Conservation (phyloP, 2,329 filamentous ascomycete species). For the Rhinocladiella similis region DNA sequence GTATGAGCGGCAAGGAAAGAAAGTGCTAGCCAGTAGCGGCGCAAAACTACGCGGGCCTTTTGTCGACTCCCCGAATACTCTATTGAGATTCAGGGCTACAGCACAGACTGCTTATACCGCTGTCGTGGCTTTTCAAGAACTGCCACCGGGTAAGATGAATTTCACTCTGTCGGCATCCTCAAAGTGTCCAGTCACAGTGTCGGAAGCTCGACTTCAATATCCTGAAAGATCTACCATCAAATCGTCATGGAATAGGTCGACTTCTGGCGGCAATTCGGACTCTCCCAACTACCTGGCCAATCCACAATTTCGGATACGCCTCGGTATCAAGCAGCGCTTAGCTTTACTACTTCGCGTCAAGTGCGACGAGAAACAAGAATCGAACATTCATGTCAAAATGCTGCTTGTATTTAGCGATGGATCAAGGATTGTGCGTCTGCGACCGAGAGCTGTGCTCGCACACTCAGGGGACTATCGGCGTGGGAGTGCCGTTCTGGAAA, state of each 20-base stretch:
- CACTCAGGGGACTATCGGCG: slow-evolving; percentile 88
- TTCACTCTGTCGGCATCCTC: slow-evolving; percentile 88
- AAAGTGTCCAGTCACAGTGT: slow-evolving; percentile 59
- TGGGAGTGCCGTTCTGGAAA: slow-evolving; percentile 71
- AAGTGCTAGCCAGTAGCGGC: slow-evolving; percentile 72
- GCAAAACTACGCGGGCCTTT: slow-evolving; percentile 76
- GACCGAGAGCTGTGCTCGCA: slow-evolving; percentile 71
- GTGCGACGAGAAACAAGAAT: slow-evolving; percentile 38
- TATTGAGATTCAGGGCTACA: slow-evolving; percentile 71
- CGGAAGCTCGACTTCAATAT: slow-evolving; percentile 63
- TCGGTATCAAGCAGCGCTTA: slow-evolving; percentile 42
- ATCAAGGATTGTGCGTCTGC: slow-evolving; percentile 65
- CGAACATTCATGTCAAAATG: slow-evolving; percentile 81
- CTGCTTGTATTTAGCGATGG: slow-evolving; percentile 62
- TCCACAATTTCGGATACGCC: slow-evolving; percentile 73
- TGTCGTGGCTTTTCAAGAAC: slow-evolving; percentile 75
- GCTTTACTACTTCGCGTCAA: slow-evolving; percentile 22
- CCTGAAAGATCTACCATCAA: slow-evolving; percentile 58
- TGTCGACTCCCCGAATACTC: slow-evolving; percentile 89
- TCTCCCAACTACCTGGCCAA: slow-evolving; percentile 78
- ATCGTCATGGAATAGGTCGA: slow-evolving; percentile 73
- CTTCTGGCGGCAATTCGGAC: slow-evolving; percentile 80
- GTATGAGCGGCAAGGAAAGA: slow-evolving; percentile 69
- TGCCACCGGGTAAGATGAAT: slow-evolving; percentile 72
- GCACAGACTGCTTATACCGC: slow-evolving; percentile 57